Base-by-base conservation (phyloP, 2,329 filamentous ascomycete species). In the Neoascochyta sp. region DNA sequence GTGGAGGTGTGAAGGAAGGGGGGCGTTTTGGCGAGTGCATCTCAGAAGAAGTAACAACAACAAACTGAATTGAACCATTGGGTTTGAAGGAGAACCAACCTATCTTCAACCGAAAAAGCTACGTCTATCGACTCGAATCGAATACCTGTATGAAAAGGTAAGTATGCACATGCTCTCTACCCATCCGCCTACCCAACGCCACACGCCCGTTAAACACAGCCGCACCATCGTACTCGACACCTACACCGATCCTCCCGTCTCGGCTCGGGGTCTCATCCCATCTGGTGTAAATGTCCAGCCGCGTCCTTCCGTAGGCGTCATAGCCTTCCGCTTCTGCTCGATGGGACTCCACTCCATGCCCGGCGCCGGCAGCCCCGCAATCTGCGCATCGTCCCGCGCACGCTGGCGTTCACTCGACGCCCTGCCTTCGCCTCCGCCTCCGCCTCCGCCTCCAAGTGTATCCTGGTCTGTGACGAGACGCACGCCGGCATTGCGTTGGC, bases 321-420 rank as follows among this genome's bases (percentile, higher is more conserved):
- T 62, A 5, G 61, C 60, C 26, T 57, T 44, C 29, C 61, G 46
- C 37, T 41, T 50, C n/a, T n/a, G n/a, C 44, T 64, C 61, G 3
- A 64, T 44, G 0, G 62, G 62, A 44, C 55, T 61, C 60, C 61
- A 65, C 1, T 63, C 62, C 47, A 62, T 50, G 0, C 57, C 57
- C 0, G 58, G 54, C 14, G 46, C 47, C 3, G 56, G 54, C 17
- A 60, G 15, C 0, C 55, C 51, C 8, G 50, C 47, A 39, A 56
- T 47, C 2, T 44, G 48, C 7, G 54, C 54, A 43, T 63, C 59
- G 17, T 63, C 57, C 29, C 61, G 52, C 4, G 53, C 52, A 13
- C 56, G 31, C 12, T 49, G 39, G 8, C 42, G 30, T 10, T 38
- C 32, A n/a, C 20, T 24, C 7, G 28, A 34, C 12, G 38, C 28